Conservation (phyloP, 2,329 filamentous ascomycete species). For the Fonsecaea pugnacius region DNA sequence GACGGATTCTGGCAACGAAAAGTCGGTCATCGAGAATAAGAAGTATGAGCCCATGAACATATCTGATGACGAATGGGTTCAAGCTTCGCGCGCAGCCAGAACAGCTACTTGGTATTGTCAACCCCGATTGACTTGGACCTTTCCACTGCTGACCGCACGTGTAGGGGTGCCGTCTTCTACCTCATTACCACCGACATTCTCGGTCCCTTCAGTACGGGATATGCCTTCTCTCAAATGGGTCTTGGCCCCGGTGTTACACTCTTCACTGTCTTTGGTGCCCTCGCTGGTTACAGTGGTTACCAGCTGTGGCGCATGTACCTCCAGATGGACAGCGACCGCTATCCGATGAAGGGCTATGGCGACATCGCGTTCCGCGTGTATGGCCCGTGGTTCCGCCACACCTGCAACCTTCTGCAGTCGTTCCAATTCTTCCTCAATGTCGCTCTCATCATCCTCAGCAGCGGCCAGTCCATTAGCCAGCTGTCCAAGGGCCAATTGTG, state of each 20-base stretch:
- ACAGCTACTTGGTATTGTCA: conserved; percentile 48
- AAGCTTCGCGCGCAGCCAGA: conserved; percentile 52
- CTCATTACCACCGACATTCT: conserved; percentile 51
- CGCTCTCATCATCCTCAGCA: conserved; percentile 57
- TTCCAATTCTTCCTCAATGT: conserved; percentile 57
- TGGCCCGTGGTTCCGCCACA: conserved; percentile 44
- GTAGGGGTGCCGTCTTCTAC: conserved; percentile 38
- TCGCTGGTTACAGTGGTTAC: conserved; percentile 43
- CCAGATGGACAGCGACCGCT: conserved; percentile 48
- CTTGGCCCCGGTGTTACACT: conserved; percentile 37
- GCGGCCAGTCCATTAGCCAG: conserved; percentile 61
- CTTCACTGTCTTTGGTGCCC: conserved; percentile 39
- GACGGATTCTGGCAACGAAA: conserved; percentile 30
- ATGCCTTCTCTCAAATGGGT: conserved; percentile 33
- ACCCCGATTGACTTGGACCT: not conserved
- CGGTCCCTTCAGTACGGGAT: conserved; percentile 38
- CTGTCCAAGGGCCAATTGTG: conserved; percentile 57
- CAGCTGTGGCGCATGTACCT: conserved; percentile 49
- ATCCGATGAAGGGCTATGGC: conserved; percentile 48
- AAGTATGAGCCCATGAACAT: conserved; percentile 39
- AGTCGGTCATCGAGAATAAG: conserved; percentile 22
- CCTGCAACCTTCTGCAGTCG: conserved; percentile 47
- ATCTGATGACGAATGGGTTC: conserved; percentile 53
- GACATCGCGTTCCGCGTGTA: conserved; percentile 49
- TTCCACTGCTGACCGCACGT: conserved; percentile 2